These are phyloP conservation scores for Neckera pumila DNA, from an alignment of 225 moss, liverwort and hornwort species.

Conservation along the genomic window DNA sequence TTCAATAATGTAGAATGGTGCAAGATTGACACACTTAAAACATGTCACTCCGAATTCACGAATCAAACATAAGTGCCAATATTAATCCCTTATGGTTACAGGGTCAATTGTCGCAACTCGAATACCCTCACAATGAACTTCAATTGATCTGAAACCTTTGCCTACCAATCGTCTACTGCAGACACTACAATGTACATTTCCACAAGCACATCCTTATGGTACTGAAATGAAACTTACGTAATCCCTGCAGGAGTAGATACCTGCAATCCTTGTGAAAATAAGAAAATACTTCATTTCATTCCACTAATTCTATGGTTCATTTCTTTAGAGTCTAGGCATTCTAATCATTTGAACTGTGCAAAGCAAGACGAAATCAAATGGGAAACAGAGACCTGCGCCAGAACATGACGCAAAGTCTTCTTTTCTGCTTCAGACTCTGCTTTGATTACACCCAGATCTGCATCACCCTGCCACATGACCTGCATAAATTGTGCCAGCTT, in stretches of 20 bases:
- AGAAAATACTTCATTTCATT: not conserved
- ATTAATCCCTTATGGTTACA: too few species aligned
- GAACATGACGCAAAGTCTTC: not conserved
- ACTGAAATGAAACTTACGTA: not conserved
- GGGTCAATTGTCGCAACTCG: not conserved
- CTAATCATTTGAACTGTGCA: not conserved
- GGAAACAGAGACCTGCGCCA: not conserved
- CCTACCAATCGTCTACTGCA: not conserved
- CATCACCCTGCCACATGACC: slow-evolving; percentile 30
- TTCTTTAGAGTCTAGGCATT: not conserved
- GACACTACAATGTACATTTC: not conserved
- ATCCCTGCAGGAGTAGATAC: not conserved
- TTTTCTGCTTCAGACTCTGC: not conserved
- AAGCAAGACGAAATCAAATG: not conserved
- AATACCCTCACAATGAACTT: not conserved
- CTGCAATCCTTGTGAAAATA: not conserved
- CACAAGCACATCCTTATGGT: not conserved
- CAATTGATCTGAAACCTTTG: not conserved
- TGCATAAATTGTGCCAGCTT: slow-evolving; percentile 65
- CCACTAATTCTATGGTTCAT: not conserved
- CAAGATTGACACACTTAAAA: not conserved
- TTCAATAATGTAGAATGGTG: not conserved
- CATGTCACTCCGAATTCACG: not conserved
- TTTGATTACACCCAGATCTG: not conserved
- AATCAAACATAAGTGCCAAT: not conserved